A percentile compares a stretch with the other conserved stretches of the same genome.
Evolutionary conservation across 1,284 basidiomycete genomes (phyloP).

Genomic region (Puccinia novopanici): DNA sequence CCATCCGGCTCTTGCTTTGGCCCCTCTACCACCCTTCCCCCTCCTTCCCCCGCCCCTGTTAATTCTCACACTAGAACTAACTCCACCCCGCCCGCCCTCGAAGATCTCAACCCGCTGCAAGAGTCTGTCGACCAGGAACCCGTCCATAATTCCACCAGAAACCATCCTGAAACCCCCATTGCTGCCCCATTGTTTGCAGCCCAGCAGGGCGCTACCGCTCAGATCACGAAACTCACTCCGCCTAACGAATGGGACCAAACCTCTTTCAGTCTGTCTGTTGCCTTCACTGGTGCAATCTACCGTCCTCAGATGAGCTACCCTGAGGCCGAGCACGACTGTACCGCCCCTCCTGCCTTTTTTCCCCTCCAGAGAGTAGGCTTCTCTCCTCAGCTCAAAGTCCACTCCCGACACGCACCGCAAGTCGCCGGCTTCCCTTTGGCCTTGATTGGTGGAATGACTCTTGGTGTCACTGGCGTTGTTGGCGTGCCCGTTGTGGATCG

Average conservation of each 20-base stretch:
- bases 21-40: constrained; percentile 28
- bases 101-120: constrained; percentile 5
- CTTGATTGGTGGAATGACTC: constrained; percentile 56
- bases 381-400: constrained; percentile 56
- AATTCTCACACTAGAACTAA: neutral
- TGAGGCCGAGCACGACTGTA: constrained; percentile 31
- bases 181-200: neutral
- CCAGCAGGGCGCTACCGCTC: neutral
- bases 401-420: constrained; percentile 52
- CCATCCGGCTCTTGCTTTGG: constrained; percentile 44
- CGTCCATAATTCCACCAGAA: neutral
- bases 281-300: constrained; percentile 47
- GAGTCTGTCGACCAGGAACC: neutral
- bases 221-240: neutral
- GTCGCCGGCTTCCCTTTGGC: constrained; percentile 39
- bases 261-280: constrained; percentile 46
- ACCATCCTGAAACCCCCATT: neutral
- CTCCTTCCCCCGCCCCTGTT: neutral
- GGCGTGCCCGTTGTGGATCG: constrained; percentile 55
- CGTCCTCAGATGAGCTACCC: constrained; percentile 29
- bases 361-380: constrained; percentile 57
- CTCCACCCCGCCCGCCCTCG: neutral
- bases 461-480: constrained; percentile 58
- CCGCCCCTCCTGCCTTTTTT: constrained; percentile 57
- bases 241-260: constrained; percentile 42